Percentiles rank a stretch among this genome's conserved stretches.
Conservation (phyloP, 108 stramenopile genomes). For the Aurantiochytrium sp. region DNA sequence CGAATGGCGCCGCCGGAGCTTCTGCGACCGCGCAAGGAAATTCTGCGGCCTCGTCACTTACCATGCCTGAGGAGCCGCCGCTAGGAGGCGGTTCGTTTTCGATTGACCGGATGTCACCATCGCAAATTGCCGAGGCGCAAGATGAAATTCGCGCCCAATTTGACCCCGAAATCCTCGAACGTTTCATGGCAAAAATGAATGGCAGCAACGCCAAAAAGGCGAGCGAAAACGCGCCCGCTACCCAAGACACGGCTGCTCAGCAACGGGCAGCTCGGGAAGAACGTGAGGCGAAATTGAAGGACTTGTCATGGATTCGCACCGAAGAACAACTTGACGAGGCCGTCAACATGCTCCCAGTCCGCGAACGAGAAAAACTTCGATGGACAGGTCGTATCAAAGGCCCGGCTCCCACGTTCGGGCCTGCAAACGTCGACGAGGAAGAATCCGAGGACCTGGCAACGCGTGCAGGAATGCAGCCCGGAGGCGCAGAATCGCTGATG, state of each 20-base stretch:
- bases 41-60: background rate
- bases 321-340: background rate
- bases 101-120: background rate
- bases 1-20: background rate
- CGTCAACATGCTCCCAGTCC: background rate
- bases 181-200: constrained; percentile 4
- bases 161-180: background rate
- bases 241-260: background rate
- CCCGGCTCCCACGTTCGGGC: background rate
- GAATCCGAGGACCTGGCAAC: background rate
- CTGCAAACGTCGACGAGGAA: background rate
- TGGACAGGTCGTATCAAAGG: background rate
- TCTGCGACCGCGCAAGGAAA: background rate
- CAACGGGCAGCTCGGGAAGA: background rate
- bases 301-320: background rate
- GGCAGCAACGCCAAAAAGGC: background rate
- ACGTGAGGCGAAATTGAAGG: background rate
- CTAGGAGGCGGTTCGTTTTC: background rate
- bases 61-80: background rate
- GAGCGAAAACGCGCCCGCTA: background rate
- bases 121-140: background rate
- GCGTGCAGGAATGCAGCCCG: background rate
- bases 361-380: background rate
- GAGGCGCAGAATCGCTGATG: background rate
- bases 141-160: background rate